Conservation (phyloP, 441 rosid species). For the Syzygium malaccense region DNA sequence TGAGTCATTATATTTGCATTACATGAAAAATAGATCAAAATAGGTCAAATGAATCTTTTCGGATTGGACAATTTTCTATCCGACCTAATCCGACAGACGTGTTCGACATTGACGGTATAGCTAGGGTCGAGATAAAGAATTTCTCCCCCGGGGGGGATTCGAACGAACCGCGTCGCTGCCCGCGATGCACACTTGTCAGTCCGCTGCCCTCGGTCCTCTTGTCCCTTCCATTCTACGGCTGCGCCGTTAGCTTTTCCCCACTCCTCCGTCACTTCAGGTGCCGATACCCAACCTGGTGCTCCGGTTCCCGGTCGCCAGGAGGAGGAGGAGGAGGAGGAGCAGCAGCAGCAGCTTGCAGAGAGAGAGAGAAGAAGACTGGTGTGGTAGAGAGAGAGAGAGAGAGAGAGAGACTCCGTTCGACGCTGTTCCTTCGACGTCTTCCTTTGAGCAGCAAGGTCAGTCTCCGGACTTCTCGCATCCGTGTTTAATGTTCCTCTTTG, state of each 20-base stretch:
- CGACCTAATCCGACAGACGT: no score
- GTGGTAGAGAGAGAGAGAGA: not conserved
- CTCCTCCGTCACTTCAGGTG: not conserved
- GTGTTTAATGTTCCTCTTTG: not conserved
- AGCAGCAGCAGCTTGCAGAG: not conserved
- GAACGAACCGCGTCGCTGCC: not conserved
- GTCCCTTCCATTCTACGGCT: not conserved
- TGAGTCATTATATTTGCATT: no score
- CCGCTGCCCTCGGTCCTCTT: not conserved
- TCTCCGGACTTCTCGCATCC: not conserved
- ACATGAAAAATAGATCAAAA: no score
- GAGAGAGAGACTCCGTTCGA: not conserved
- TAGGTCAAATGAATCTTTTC: no score
- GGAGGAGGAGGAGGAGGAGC: not conserved
- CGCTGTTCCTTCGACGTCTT: not conserved
- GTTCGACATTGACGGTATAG: no score
- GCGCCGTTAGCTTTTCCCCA: not conserved
- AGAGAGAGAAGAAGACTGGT: not conserved
- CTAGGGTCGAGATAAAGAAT: not conserved
- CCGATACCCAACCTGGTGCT: not conserved
- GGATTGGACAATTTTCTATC: fast-evolving
- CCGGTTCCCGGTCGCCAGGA: not conserved
- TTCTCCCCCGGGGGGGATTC: not conserved
- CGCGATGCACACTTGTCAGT: not conserved
- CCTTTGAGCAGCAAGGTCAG: not conserved